Evolutionary conservation across 768 basidiomycete genomes (phyloP).

Genomic region (button mushroom (Agaricus bisporus)): DNA sequence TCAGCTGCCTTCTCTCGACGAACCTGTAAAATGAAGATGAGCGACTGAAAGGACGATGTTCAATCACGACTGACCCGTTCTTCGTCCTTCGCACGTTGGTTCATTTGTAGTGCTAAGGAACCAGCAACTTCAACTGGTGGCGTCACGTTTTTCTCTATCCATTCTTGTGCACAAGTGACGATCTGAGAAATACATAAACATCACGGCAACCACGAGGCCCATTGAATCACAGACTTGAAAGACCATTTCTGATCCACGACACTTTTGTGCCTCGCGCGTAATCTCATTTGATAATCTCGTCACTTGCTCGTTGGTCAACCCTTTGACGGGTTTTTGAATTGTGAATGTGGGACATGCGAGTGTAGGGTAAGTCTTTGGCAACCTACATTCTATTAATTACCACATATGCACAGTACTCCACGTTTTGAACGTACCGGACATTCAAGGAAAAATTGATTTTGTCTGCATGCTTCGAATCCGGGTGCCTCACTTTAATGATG

Average conservation of each 20-base stretch:
- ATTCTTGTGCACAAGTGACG: slow-evolving; percentile 62
- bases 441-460: slow-evolving; percentile 64
- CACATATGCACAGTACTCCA: not conserved
- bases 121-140: slow-evolving; percentile 52
- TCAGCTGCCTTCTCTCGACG: slow-evolving; percentile 50
- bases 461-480: slow-evolving; percentile 45
- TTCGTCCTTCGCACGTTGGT: slow-evolving; percentile 61
- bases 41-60: not conserved
- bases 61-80: slow-evolving; percentile 43
- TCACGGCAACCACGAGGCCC: not conserved
- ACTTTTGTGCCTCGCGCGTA: slow-evolving; percentile 58
- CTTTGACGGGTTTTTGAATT: slow-evolving; percentile 59
- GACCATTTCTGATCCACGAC: slow-evolving; percentile 69
- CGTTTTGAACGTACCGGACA: slow-evolving; percentile 48
- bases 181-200: slow-evolving; percentile 35
- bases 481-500: slow-evolving; percentile 65
- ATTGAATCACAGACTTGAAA: slow-evolving; percentile 50
- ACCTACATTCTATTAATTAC: not conserved
- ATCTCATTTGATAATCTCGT: slow-evolving; percentile 52
- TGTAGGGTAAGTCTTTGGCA: slow-evolving; percentile 79
- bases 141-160: slow-evolving; percentile 52
- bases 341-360: slow-evolving; percentile 64
- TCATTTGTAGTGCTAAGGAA: slow-evolving; percentile 79
- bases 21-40: slow-evolving; percentile 28
- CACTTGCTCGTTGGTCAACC: slow-evolving; percentile 53